These are phyloP conservation scores for Debaryomyces fabryi DNA, from an alignment of 1,139 yeast genomes.

Conservation along the genomic window DNA sequence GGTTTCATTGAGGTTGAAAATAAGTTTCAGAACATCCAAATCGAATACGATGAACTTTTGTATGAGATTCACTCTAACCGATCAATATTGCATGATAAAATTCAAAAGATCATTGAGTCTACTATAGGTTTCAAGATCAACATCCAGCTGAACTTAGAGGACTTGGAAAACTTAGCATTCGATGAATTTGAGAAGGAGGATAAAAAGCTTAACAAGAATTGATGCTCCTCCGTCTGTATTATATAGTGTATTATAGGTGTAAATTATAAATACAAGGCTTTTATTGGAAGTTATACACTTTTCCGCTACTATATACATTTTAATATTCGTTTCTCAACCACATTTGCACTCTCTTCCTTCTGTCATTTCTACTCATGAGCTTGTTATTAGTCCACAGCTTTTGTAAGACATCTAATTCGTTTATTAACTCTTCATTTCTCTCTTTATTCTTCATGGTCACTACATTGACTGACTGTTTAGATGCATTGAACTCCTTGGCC, in stretches of 20 bases:
- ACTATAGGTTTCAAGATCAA: slow-evolving; percentile 66
- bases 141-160: slow-evolving; percentile 61
- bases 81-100: slow-evolving; percentile 52
- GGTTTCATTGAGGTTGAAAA: slow-evolving; percentile 60
- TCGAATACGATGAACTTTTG: slow-evolving; percentile 56
- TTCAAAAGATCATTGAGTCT: slow-evolving; percentile 58
- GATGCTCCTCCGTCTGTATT: slow-evolving; percentile 7
- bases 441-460: slow-evolving; percentile 22
- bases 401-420: slow-evolving; percentile 20
- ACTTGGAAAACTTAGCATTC: slow-evolving; percentile 49
- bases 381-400: slow-evolving; percentile 14
- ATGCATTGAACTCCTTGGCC: slow-evolving; percentile 60
- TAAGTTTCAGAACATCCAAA: slow-evolving; percentile 54
- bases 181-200: slow-evolving; percentile 38
- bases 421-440: slow-evolving; percentile 17
- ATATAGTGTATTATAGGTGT: slow-evolving; percentile 12
- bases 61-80: slow-evolving; percentile 52
- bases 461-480: slow-evolving; percentile 30
- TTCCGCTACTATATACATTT: slow-evolving; percentile 10
- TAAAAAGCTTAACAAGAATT: slow-evolving; percentile 11
- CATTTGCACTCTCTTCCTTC: slow-evolving; percentile 56
- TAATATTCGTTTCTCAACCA: slow-evolving; percentile 65
- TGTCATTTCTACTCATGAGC: slow-evolving; percentile 49
- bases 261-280: slow-evolving; percentile 9
- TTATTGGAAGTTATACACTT: slow-evolving; percentile 5